These are phyloP conservation scores for Boletus smithii DNA, from an alignment of 1,284 basidiomycete species.

Conservation along the genomic window DNA sequence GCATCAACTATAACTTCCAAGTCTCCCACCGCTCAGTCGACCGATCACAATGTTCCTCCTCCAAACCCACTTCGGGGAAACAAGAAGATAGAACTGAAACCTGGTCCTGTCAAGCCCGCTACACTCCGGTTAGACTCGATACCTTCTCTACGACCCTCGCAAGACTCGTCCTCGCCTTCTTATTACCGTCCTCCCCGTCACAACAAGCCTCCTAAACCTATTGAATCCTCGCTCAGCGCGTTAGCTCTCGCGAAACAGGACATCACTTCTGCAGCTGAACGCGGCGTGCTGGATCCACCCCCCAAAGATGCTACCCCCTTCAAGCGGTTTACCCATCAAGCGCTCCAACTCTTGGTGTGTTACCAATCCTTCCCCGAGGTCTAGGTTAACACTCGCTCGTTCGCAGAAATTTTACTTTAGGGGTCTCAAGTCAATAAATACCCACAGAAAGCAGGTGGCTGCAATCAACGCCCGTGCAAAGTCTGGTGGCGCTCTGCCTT, in stretches of 20 bases:
- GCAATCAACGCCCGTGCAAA: slow-evolving; percentile 54
- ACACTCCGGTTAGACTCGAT: slow-evolving; percentile 19
- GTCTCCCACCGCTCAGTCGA: slow-evolving; percentile 15
- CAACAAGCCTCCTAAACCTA: slow-evolving; percentile 21
- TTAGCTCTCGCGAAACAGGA: slow-evolving; percentile 58
- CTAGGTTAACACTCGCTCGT: slow-evolving; percentile 1
- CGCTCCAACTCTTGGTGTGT: slow-evolving; percentile 65
- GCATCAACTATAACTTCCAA: slow-evolving; percentile 32
- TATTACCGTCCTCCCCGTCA: slow-evolving; percentile 32
- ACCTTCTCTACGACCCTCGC: slow-evolving; percentile 11
- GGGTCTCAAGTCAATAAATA: slow-evolving; percentile 67
- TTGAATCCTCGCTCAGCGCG: slow-evolving; percentile 27
- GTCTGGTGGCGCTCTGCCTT: slow-evolving; percentile 54
- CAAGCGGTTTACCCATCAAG: slow-evolving; percentile 59
- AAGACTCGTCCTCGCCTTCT: slow-evolving; percentile 9
- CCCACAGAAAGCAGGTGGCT: slow-evolving; percentile 51
- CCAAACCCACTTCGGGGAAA: slow-evolving; percentile 43
- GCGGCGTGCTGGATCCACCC: slow-evolving; percentile 65
- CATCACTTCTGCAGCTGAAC: slow-evolving; percentile 57
- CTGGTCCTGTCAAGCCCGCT: slow-evolving; percentile 57
- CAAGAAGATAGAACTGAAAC: slow-evolving; percentile 59
- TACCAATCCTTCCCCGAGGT: not conserved
- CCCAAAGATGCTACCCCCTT: slow-evolving; percentile 57
- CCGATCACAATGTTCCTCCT: slow-evolving; percentile 20
- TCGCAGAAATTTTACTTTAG: slow-evolving; percentile 74